These are phyloP conservation scores for Ceratobasidium sp. DNA, from an alignment of 1,284 basidiomycete species.

Conservation along the genomic window DNA sequence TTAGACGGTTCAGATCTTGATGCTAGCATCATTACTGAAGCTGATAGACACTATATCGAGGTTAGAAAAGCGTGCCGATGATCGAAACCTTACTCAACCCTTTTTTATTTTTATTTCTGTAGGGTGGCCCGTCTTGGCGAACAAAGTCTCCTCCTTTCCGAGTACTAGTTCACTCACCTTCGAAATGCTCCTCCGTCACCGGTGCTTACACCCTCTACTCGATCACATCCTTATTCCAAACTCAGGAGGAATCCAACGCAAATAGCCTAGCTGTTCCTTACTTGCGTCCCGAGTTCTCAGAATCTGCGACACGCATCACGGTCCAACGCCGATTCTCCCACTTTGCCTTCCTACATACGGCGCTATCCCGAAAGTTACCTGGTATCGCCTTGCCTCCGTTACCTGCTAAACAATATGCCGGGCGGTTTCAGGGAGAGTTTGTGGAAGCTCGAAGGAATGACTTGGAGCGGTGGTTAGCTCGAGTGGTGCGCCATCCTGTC, in stretches of 20 bases:
- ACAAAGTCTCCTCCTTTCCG: conserved; percentile 77
- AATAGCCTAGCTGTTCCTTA: conserved; percentile 31
- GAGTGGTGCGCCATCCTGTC: conserved; percentile 81
- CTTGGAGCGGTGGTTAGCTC: conserved; percentile 80
- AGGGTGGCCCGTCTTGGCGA: conserved; percentile 71
- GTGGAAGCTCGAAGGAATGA: conserved; percentile 85
- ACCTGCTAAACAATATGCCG: conserved; percentile 86
- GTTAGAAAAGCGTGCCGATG: conserved; percentile 60
- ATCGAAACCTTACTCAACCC: not conserved
- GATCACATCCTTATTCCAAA: conserved; percentile 79
- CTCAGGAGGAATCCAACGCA: conserved; percentile 1
- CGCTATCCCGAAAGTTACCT: conserved; percentile 74
- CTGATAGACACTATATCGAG: conserved; percentile 79
- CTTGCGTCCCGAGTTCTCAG: conserved; percentile 10
- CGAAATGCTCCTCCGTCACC: conserved; percentile 74
- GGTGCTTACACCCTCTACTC: conserved; percentile 82
- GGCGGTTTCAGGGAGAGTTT: conserved; percentile 82
- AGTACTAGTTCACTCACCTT: conserved; percentile 83
- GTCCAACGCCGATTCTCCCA: conserved; percentile 87
- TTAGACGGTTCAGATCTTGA: conserved; percentile 31
- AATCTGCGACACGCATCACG: conserved; percentile 67
- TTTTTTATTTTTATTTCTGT: not conserved
- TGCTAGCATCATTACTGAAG: conserved; percentile 50
- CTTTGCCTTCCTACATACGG: conserved; percentile 81
- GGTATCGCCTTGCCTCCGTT: conserved; percentile 84